Conservation (phyloP, 768 basidiomycete species). For the Phanerochaete sordida region DNA sequence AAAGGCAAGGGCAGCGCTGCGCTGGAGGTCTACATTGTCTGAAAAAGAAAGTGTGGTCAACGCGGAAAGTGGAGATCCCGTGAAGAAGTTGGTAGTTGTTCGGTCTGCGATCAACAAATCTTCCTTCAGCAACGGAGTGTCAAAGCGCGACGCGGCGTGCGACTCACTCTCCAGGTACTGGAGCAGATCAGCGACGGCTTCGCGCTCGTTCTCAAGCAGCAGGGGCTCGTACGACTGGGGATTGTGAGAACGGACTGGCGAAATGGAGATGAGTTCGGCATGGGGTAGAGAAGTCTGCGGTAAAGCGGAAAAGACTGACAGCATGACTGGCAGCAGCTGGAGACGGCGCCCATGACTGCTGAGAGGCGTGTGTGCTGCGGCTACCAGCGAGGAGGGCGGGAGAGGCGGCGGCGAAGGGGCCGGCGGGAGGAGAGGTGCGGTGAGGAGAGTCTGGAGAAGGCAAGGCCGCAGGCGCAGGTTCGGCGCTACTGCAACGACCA, state of each 20-base stretch:
- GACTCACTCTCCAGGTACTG: constrained; percentile 95
- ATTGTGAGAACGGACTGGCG: constrained; percentile 72
- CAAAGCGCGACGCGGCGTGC: not conserved
- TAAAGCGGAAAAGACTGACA: constrained; percentile 43
- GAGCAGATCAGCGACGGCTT: constrained; percentile 95
- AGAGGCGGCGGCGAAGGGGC: constrained; percentile 11
- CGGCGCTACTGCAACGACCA: not conserved
- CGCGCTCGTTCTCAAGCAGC: constrained; percentile 89
- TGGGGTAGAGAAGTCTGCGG: not conserved
- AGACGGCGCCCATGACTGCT: constrained; percentile 63
- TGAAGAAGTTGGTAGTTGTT: constrained; percentile 97
- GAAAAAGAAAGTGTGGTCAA: constrained; percentile 97
- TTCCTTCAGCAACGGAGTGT: not conserved
- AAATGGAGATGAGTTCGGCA: constrained; percentile 21
- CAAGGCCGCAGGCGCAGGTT: constrained; percentile 1
- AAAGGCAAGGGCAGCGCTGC: constrained; percentile 96
- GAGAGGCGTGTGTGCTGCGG: not conserved
- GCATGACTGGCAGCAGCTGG: constrained; percentile 83
- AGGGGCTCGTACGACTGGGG: constrained; percentile 86
- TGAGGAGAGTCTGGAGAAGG: constrained; percentile 11
- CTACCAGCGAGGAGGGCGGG: constrained; percentile 2
- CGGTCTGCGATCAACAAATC: constrained; percentile 61
- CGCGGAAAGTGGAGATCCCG: constrained; percentile 86
- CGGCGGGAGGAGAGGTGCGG: constrained; percentile 9
- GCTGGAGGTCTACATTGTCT: constrained; percentile 98